Base-by-base conservation (phyloP, 495 filamentous ascomycete genomes). In the Rhizodiscina lignyota region DNA sequence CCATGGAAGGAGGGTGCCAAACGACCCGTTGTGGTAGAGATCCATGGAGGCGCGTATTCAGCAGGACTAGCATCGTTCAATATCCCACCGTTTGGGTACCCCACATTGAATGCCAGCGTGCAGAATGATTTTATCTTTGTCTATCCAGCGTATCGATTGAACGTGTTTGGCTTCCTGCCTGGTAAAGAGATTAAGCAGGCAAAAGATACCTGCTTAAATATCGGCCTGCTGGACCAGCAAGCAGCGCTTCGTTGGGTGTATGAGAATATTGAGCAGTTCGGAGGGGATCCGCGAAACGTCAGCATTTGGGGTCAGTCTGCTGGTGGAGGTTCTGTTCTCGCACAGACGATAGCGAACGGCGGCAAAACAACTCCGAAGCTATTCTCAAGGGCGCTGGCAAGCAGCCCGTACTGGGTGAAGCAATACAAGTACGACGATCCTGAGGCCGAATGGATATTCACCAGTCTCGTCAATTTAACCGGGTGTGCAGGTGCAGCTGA, bases 21-120 rank as follows among this genome's bases (percentile, higher is more conserved):
- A n/a, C 55, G 68, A n/a, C 73, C 72, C 0, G 72, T 77, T 0
- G 52, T 75, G 2, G 62, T 73, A 3, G 62, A 60, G 17, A 75
- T 74, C 41, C 72, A 72, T 42, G 72, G 72, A 15, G 74, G 74
- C 1, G 72, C 55, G 0, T 77, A 72, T 48, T 70, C 77, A 29
- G 55, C 72, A 51, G 71, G 71, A 16, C 51, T 54, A 19, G 69
- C 63, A 0, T 62, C 55, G 1, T 65, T 74, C 46, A 51, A 42
- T 3, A 52, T 75, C 10, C 68, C 70, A 1, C 67, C 70, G 3
- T 55, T 64, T 5, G 60, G 56, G 5, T 76, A 69, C 44, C 72
- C 70, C 1, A 54, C 74, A 21, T 52, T 76, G 26, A 67, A 69
- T 42, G 60, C 51, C 11, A 62, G 55, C 16, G 45, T 42, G 1